Evolutionary conservation across 2,329 filamentous ascomycete species (phyloP), one percentile per base, ranked within the genome.

Genomic region (Graphilbum fragrans): DNA sequence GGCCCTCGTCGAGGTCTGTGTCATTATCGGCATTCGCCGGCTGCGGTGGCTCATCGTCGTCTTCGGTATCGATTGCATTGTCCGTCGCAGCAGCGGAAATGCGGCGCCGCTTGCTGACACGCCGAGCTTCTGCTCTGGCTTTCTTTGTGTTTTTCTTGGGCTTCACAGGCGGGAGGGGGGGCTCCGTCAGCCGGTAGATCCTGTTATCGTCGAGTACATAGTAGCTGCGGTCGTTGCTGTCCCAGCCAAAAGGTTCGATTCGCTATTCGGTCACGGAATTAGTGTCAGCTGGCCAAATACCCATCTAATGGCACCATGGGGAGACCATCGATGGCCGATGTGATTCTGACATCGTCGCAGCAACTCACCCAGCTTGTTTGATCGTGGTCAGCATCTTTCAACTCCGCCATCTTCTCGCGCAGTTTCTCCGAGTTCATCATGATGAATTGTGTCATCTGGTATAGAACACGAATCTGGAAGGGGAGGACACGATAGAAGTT

Each of bases 151-250:
- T 84, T 50, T 70, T 75, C 59, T 70, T 67, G 2, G 74, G 66
- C 55, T 82, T 82, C 21, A 70, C 59, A 14, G 74, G 60, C 7
- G 77, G 72, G 2, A 74, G 67, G 1, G 77, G 75, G 21, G 82
- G 72, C 45, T 94, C 85, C n/a, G 84, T 86, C 46, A 82, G 71
- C 42, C 88, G 83, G 58, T 98, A 98, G 34, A 98, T 68, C 47
- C 92, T 77, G 53, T 95, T 93, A 57, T 98, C 92, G 52, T 96
- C 90, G 4, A 98, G 72, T 3, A 96, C 80, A 54, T 82, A 94
- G 56, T 96, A 94, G 29, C 79, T 80, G 31, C 86, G 80, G 49
- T 94, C 88, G 37, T 94, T 71, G 19, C 77, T 72, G 58, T 98
- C 92, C 78, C 86, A 96, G 10, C 92, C 92, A 47, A 82, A 80